Evolutionary conservation across 495 filamentous ascomycete genomes (phyloP).

Genomic region (Antarctomyces pellizariae): DNA sequence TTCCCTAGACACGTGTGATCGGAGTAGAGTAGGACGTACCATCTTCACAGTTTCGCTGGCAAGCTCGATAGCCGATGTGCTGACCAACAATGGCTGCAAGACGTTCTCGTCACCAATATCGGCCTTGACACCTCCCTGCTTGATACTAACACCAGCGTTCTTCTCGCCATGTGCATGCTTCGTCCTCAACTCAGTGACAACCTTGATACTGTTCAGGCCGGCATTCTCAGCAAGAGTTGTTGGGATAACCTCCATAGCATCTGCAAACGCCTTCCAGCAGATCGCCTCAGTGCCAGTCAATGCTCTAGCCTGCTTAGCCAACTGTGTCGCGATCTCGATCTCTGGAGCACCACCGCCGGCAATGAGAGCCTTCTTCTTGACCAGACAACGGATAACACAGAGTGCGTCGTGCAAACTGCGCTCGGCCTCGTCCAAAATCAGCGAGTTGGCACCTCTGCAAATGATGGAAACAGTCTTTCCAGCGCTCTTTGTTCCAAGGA

Average conservation of each 20-base stretch:
- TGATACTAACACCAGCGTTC: conserved; percentile 92
- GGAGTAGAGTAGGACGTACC: too few species aligned
- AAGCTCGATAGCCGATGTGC: conserved; percentile 89
- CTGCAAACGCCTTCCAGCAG: conserved; percentile 96
- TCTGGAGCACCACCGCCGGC: conserved; percentile 92
- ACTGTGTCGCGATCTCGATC: conserved; percentile 69
- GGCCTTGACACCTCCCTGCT: conserved; percentile 83
- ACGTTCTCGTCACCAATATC: conserved; percentile 96
- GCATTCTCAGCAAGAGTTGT: conserved; percentile 95
- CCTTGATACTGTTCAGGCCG: conserved; percentile 90
- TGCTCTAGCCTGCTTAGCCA: conserved; percentile 57
- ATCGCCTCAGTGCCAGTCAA: conserved; percentile 83
- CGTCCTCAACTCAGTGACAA: conserved; percentile 90
- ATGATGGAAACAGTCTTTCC: conserved; percentile 86
- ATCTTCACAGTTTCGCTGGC: conserved; percentile 97
- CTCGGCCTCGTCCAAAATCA: conserved; percentile 94
- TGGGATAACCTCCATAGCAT: conserved; percentile 92
- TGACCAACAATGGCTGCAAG: conserved; percentile 83
- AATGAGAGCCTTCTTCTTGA: conserved; percentile 96
- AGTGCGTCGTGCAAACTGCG: conserved; percentile 89
- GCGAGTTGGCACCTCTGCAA: conserved; percentile 73
- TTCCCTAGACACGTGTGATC: too few species aligned
- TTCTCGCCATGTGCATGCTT: conserved; percentile 83
- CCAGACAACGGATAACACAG: conserved; percentile 89
- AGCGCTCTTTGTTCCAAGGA: conserved; percentile 64